Evolutionary conservation across 345 rosid genomes (phyloP).

Genomic region (Capsella bursapastoris): DNA sequence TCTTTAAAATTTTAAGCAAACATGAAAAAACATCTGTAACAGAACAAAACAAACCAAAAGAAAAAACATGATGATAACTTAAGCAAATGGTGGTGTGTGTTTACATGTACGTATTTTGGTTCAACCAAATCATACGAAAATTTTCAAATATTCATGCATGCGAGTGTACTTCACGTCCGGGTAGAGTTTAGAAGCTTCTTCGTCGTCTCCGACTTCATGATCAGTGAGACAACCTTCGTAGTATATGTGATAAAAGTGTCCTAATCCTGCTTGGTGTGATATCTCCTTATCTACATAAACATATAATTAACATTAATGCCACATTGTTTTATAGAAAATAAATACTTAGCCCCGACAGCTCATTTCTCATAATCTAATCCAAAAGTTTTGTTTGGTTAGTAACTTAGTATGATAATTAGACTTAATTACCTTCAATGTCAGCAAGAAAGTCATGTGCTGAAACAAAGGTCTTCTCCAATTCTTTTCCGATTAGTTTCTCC

Average conservation of each 20-base stretch:
- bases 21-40: neutral
- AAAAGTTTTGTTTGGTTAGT: neutral
- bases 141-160: slow-evolving; percentile 65
- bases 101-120: neutral
- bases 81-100: neutral
- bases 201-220: slow-evolving; percentile 61
- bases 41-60: neutral
- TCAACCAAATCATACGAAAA: slow-evolving; percentile 26
- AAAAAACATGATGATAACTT: neutral
- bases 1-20: neutral
- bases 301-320: neutral
- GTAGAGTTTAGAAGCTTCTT: slow-evolving; percentile 74
- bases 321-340: neutral
- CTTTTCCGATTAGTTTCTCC: slow-evolving; percentile 63
- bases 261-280: slow-evolving; percentile 58
- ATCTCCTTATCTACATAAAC: slow-evolving; percentile 37
- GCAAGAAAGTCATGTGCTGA: slow-evolving; percentile 59
- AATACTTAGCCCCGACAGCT: neutral
- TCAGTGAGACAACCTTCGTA: slow-evolving; percentile 85
- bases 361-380: slow-evolving; percentile 9
- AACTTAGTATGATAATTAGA: neutral
- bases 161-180: slow-evolving; percentile 72
- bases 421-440: slow-evolving; percentile 49
- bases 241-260: slow-evolving; percentile 82
- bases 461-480: slow-evolving; percentile 51